Evolutionary conservation across 805 yeast genomes (phyloP).

Genomic region (Saccharomycopsis synnaedendra): DNA sequence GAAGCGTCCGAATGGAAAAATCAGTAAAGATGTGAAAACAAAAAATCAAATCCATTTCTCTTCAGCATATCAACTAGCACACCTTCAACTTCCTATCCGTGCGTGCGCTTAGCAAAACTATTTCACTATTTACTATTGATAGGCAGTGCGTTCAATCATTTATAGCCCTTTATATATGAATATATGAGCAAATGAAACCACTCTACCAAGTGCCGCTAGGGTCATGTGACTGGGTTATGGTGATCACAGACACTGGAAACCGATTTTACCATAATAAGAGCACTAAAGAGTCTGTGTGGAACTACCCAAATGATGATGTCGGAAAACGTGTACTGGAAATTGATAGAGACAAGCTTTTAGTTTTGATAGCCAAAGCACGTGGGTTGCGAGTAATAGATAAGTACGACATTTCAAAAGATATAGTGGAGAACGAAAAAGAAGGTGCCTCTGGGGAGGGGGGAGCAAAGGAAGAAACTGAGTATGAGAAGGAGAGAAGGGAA

Average conservation of each 20-base stretch:
- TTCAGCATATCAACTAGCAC: too few relatives aligned
- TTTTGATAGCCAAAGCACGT: constrained; percentile 27
- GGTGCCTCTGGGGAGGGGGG: not conserved
- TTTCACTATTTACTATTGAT: too few relatives aligned
- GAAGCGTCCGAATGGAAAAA: too few relatives aligned
- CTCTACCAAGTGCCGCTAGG: constrained; percentile 6
- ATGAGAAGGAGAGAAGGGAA: constrained; percentile 10
- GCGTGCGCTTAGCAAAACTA: too few relatives aligned
- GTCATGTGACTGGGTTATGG: constrained; percentile 28
- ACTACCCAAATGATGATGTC: constrained; percentile 17
- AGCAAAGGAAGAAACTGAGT: not conserved
- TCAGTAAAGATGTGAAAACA: too few relatives aligned
- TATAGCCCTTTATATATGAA: not conserved
- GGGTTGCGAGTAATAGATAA: constrained; percentile 21
- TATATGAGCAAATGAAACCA: constrained; percentile 5
- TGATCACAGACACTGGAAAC: constrained; percentile 30
- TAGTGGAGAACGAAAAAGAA: constrained; percentile 1
- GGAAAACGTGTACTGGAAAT: constrained; percentile 12
- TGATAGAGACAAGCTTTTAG: constrained; percentile 20
- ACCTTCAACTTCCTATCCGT: too few relatives aligned
- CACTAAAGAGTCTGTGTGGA: constrained; percentile 26
- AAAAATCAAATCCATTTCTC: too few relatives aligned
- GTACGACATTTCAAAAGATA: constrained; percentile 9
- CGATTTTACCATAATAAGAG: constrained; percentile 28
- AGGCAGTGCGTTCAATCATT: too few relatives aligned